phyloP scores from a whole-genome alignment of 345 rosid genomes.

The rapeseed (Brassica napus) region DNA sequence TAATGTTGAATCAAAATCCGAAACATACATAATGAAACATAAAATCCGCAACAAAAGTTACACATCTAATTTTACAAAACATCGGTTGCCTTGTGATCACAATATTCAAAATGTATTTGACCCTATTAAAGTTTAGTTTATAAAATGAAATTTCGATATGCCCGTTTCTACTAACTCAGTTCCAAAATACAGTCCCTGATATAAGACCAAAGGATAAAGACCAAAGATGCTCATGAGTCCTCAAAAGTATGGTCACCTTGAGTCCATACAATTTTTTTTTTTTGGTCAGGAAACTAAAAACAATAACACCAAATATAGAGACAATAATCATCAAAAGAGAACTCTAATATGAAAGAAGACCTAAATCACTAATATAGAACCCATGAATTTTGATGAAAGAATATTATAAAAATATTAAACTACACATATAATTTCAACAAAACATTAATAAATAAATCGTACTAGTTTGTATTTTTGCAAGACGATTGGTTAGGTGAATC shows the following conservation, averaged over 20 bases:
- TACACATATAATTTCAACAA: background rate
- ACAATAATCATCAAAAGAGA: background rate
- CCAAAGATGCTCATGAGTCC: background rate
- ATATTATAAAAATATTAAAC: background rate
- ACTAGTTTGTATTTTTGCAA: background rate
- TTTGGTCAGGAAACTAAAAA: background rate
- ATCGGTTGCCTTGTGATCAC: background rate
- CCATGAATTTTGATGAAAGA: background rate
- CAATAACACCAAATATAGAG: background rate
- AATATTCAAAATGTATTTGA: background rate
- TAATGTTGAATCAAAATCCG: background rate
- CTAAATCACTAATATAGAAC: background rate
- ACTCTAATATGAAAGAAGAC: background rate
- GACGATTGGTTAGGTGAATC: constrained; percentile 28
- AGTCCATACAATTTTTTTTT: background rate
- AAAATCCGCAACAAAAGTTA: background rate
- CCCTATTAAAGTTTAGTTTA: background rate
- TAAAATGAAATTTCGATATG: background rate
- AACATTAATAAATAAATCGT: background rate
- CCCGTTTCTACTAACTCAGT: background rate
- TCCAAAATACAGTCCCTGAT: background rate
- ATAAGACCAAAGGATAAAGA: background rate
- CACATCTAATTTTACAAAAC: background rate
- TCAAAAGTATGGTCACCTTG: background rate
- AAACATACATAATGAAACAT: background rate